phyloP scores from a whole-genome alignment of 2,329 filamentous ascomycete genomes.

The Cryphonectria japonica region DNA sequence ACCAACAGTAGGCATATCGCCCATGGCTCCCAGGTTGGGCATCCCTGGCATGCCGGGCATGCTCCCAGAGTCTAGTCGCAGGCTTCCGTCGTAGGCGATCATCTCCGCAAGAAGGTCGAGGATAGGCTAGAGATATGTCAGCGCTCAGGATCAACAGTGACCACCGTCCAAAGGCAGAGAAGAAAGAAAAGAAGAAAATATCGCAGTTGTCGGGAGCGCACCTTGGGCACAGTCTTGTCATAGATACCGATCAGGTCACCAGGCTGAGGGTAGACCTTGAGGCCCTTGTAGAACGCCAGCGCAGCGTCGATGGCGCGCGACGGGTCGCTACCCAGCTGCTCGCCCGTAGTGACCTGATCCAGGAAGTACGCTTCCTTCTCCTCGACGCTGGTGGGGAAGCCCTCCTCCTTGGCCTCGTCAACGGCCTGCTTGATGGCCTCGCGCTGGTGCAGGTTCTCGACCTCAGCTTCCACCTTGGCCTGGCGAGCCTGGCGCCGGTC shows the following conservation, averaged over 20 bases:
- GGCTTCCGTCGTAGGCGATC: constrained; percentile 85
- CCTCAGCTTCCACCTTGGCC: constrained; percentile 73
- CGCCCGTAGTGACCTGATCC: constrained; percentile 88
- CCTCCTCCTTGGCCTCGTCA: constrained; percentile 83
- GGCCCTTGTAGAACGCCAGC: constrained; percentile 94
- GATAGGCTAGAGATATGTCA: constrained; percentile 65
- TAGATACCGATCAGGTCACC: constrained; percentile 94
- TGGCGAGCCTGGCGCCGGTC: constrained; percentile 72
- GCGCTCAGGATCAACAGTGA: neutral
- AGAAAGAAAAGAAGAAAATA: neutral
- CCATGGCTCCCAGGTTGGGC: constrained; percentile 48
- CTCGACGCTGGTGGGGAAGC: constrained; percentile 87
- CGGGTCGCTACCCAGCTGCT: constrained; percentile 78
- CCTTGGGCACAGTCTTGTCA: constrained; percentile 98
- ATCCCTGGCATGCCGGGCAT: constrained; percentile 35
- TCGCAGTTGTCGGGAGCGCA: constrained; percentile 38
- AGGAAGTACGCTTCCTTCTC: constrained; percentile 97
- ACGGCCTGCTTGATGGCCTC: constrained; percentile 76
- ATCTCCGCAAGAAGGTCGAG: constrained; percentile 97
- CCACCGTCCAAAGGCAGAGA: neutral
- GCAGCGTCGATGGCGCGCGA: constrained; percentile 79
- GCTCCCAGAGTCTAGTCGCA: constrained; percentile 59
- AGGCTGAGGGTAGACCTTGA: constrained; percentile 97
- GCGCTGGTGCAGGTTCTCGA: constrained; percentile 67
- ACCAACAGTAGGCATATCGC: constrained; percentile 55